Conservation (phyloP, 305 asterid species). For the Euphrasia arctica region DNA sequence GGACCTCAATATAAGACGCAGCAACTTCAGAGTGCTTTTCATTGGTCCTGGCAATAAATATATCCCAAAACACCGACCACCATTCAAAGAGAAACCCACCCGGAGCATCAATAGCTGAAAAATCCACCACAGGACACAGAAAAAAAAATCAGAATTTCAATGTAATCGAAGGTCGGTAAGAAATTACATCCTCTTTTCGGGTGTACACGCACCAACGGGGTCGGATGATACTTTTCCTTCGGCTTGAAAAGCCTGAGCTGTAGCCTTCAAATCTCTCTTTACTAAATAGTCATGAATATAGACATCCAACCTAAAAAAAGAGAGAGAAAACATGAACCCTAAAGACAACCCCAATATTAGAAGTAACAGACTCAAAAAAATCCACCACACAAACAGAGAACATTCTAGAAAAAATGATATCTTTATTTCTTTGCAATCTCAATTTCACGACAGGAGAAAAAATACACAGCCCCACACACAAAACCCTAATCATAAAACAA, state of each 20-base stretch:
- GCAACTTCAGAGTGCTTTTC: slow-evolving; percentile 97
- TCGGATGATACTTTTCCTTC: slow-evolving; percentile 98
- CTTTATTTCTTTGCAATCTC: not conserved
- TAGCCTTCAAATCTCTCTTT: slow-evolving; percentile 85
- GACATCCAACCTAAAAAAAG: slow-evolving; percentile 76
- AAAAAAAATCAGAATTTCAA: slow-evolving; percentile 15
- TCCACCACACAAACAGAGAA: slow-evolving; percentile 19
- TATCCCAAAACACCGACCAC: slow-evolving; percentile 99
- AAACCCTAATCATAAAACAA: slow-evolving; percentile 12
- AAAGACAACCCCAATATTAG: slow-evolving; percentile 9
- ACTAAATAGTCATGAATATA: slow-evolving; percentile 90
- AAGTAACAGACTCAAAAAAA: not conserved
- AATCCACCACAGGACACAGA: slow-evolving; percentile 1
- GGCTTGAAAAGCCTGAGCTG: slow-evolving; percentile 95
- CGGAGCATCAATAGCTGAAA: slow-evolving; percentile 96
- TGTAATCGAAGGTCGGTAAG: not conserved
- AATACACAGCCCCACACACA: not conserved
- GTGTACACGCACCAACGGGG: slow-evolving; percentile 74
- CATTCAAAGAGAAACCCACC: slow-evolving; percentile 96
- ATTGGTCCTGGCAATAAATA: slow-evolving; percentile 90
- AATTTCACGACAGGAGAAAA: not conserved
- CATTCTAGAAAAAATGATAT: slow-evolving; percentile 3
- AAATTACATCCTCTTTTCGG: slow-evolving; percentile 1
- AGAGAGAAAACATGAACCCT: not conserved
- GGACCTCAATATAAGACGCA: slow-evolving; percentile 95